Percentiles rank a stretch among this genome's conserved stretches.
phyloP scores from a whole-genome alignment of 495 filamentous ascomycete species.

The Rhypophila decipiens region DNA sequence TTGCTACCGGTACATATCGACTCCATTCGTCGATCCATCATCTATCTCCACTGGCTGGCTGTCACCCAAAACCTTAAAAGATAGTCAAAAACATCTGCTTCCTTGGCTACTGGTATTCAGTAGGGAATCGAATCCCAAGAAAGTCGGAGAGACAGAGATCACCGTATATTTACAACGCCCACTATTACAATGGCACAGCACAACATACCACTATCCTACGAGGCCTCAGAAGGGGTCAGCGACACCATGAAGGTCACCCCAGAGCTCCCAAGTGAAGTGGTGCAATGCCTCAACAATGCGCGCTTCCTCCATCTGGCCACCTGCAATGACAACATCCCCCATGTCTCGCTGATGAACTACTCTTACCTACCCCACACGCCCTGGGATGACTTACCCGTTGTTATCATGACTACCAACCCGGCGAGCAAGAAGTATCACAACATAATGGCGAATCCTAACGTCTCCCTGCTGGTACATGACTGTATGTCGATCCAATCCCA shows the following conservation, averaged over 20 bases:
- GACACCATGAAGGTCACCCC: slow-evolving; percentile 60
- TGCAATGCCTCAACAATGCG: slow-evolving; percentile 86
- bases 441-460: slow-evolving; percentile 78
- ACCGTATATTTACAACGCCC: no score
- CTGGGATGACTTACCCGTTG: slow-evolving; percentile 62
- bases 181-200: no score
- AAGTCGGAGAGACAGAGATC: no score
- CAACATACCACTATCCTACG: slow-evolving; percentile 67
- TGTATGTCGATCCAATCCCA: slow-evolving; percentile 41
- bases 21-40: no score
- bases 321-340: slow-evolving; percentile 71
- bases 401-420: slow-evolving; percentile 91
- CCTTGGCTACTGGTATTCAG: no score
- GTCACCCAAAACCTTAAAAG: no score
- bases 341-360: slow-evolving; percentile 98
- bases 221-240: slow-evolving; percentile 66
- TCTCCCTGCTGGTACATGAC: slow-evolving; percentile 94
- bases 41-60: no score
- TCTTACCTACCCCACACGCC: slow-evolving; percentile 88
- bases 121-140: no score
- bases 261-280: slow-evolving; percentile 73
- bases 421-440: slow-evolving; percentile 85
- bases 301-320: slow-evolving; percentile 97
- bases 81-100: no score
- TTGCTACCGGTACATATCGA: no score